Base-by-base conservation (phyloP, 805 yeast species). In the Trichomonascus vanleenenianus region DNA sequence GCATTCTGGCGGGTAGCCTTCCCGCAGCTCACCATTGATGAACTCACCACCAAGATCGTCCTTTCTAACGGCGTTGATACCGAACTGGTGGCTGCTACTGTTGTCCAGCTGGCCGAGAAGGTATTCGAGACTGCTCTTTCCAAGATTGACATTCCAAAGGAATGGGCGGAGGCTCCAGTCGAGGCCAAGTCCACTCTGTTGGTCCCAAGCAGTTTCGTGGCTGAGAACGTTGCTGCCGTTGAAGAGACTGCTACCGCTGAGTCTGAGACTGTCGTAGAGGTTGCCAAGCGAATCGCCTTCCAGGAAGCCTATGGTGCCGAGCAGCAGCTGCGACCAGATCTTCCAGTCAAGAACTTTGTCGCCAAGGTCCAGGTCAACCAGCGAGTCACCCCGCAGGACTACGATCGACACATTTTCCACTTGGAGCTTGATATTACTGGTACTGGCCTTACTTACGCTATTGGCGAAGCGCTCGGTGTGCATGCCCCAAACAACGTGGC, bases 391-490 rank as follows among this genome's bases (percentile, higher is more conserved):
- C 97, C 97, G 4, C 60, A 58, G 32, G 89, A 85, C 57, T 91
- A 91, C 66, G 86, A 85, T 51, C 85, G 97, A 71, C 85, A 91
- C 67, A 89, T 91, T 57, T 91, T 91, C 86, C 96, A 91, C 62
- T 83, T 91, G 56, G 97, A 91, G 68, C 87, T 91, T 55, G 97
- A 91, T 62, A 77, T 82, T 60, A 67, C 88, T 39, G 95, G 94
- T 44, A 88, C 97, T 32, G 96, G 95, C 20, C 72, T 91, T 61
- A 85, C 79, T 42, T 91, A 91, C 63, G 93, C 82, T 52, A 87
- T 91, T 60, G 97, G 97, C 63, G 97, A 91, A 72, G 96, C 97
- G 16, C 76, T 91, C 50, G 97, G 97, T 59, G 78, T 91, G 49
- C 97, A 91, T 59, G 96, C 95, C 41, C 81, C 91, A 60, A 91